Evolutionary conservation across 345 rosid species (phyloP).

Genomic region (Turritis glabra): DNA sequence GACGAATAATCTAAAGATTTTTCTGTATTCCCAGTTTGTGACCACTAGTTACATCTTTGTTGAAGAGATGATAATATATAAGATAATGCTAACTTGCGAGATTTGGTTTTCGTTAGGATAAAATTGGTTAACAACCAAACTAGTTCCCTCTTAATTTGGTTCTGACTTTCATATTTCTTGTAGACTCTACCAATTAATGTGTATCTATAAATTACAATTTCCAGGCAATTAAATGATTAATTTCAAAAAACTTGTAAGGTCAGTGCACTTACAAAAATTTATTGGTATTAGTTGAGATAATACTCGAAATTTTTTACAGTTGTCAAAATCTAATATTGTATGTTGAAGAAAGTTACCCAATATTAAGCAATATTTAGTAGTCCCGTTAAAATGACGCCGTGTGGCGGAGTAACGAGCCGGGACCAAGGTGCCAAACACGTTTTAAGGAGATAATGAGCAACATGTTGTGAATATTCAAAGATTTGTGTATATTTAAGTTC

Average conservation of each 20-base stretch:
- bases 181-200: neutral
- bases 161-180: slow-evolving; percentile 12
- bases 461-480: slow-evolving; percentile 20
- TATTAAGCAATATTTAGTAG: neutral
- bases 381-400: neutral
- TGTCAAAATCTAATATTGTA: too few species aligned
- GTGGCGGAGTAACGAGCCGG: neutral
- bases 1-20: neutral
- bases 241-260: too few species aligned
- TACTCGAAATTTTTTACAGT: neutral
- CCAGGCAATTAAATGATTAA: too few species aligned
- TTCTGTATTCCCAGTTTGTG: too few species aligned
- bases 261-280: too few species aligned
- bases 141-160: neutral
- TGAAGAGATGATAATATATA: neutral
- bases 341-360: neutral
- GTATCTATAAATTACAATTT: too few species aligned
- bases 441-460: slow-evolving; percentile 16
- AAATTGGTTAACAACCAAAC: slow-evolving; percentile 45
- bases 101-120: slow-evolving; percentile 30
- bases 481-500: neutral
- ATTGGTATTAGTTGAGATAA: neutral
- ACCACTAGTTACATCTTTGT: neutral
- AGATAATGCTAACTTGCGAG: slow-evolving; percentile 10
- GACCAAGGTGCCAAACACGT: slow-evolving; percentile 34